Percentiles rank a stretch among this genome's conserved stretches.
These are phyloP conservation scores for Hippophae tibetana DNA, from an alignment of 306 rosid genomes.

Conservation along the genomic window DNA sequence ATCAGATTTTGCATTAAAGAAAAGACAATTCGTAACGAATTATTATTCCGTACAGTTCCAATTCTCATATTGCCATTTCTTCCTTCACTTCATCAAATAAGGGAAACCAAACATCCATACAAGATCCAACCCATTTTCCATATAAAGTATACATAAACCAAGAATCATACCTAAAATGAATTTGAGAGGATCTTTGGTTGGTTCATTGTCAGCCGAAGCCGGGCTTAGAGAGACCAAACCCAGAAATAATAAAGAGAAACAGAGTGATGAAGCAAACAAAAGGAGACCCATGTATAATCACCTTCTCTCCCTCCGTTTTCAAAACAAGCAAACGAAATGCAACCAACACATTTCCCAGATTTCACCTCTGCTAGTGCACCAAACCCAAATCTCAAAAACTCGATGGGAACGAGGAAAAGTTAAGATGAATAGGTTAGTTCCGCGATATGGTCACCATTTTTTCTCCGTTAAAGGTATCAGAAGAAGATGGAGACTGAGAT, in stretches of 20 bases:
- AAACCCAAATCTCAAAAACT: constrained; percentile 10
- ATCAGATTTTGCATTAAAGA: constrained; percentile 7
- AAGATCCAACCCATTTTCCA: constrained; percentile 25
- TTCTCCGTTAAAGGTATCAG: constrained; percentile 6
- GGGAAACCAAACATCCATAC: constrained; percentile 1
- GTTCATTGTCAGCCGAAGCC: constrained; percentile 43
- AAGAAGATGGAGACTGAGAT: neutral
- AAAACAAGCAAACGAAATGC: constrained; percentile 15
- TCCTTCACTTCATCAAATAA: constrained; percentile 10
- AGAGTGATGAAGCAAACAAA: constrained; percentile 21
- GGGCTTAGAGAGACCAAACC: constrained; percentile 32
- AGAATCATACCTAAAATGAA: constrained; percentile 49
- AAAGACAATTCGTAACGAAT: constrained; percentile 4
- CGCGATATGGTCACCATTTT: constrained; percentile 16
- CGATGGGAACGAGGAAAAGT: neutral
- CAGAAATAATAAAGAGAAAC: constrained; percentile 26
- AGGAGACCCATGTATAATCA: constrained; percentile 31
- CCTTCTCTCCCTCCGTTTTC: constrained; percentile 2
- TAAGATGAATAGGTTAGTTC: constrained; percentile 1
- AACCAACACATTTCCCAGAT: constrained; percentile 33
- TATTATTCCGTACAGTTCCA: neutral
- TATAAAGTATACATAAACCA: constrained; percentile 6
- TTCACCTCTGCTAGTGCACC: neutral
- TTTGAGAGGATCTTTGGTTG: constrained; percentile 17
- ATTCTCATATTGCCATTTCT: constrained; percentile 10